A percentile compares a stretch with the other conserved stretches of the same genome.
These are phyloP conservation scores for Didymella pomorum DNA, from an alignment of 2,329 filamentous ascomycete species.

Conservation along the genomic window DNA sequence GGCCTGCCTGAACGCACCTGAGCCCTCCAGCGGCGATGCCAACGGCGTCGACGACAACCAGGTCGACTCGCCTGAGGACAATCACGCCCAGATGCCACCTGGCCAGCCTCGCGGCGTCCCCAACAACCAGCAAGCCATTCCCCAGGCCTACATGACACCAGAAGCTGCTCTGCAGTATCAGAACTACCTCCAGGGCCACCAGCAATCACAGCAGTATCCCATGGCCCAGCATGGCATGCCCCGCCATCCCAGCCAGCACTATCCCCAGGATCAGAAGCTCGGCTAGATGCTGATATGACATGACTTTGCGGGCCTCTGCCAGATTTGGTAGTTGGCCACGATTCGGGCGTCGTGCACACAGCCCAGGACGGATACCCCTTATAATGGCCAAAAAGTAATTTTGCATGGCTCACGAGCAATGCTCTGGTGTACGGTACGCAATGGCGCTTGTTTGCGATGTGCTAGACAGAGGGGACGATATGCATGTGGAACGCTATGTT, in stretches of 20 bases:
- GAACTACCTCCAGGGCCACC: conserved; percentile 76
- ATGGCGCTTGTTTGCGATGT: conserved; percentile 30
- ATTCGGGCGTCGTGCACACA: conserved; percentile 41
- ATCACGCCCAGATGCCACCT: conserved; percentile 77
- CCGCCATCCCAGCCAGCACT: conserved; percentile 66
- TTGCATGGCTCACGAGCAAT: conserved; percentile 38
- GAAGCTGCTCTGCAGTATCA: conserved; percentile 81
- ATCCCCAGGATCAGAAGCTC: conserved; percentile 67
- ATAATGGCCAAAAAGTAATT: conserved; percentile 51
- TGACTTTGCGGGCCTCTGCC: conserved; percentile 36
- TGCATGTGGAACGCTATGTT: conserved; percentile 44
- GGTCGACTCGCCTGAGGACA: conserved; percentile 91
- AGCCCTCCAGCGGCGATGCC: conserved; percentile 81
- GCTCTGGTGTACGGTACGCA: conserved; percentile 36
- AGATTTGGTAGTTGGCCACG: conserved; percentile 38
- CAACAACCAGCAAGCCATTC: conserved; percentile 71
- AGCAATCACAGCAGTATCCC: conserved; percentile 72
- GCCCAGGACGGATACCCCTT: conserved; percentile 51
- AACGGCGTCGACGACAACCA: conserved; percentile 61
- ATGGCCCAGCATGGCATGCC: conserved; percentile 84
- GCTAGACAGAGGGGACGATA: conserved; percentile 38
- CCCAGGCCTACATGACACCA: conserved; percentile 69
- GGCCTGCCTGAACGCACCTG: conserved; percentile 96
- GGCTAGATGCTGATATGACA: conserved; percentile 38
- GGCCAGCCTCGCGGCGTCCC: conserved; percentile 73